phyloP scores from a whole-genome alignment of 495 filamentous ascomycete species.

The Penicillium pulvis region DNA sequence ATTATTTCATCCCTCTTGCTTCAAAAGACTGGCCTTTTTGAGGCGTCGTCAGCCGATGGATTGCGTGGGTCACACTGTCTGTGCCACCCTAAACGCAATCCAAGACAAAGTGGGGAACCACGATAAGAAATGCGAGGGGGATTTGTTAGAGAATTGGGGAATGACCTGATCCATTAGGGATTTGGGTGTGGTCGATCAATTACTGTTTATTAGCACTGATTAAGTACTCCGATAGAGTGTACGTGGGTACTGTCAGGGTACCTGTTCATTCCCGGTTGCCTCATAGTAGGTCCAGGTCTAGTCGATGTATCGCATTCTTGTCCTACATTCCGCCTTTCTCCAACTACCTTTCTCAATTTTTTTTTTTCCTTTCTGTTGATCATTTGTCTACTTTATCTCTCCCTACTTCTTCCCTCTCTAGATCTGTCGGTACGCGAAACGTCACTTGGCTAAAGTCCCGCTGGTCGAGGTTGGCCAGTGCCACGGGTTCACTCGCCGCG shows the following conservation, averaged over 20 bases:
- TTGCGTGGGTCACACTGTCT: slow-evolving; percentile 20
- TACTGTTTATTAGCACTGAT: too few species aligned
- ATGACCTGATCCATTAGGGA: neutral
- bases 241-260: slow-evolving; percentile 7
- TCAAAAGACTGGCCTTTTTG: neutral
- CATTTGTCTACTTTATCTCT: slow-evolving; percentile 12
- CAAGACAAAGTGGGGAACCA: slow-evolving; percentile 2
- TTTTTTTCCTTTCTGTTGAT: slow-evolving; percentile 12
- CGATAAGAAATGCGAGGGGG: slow-evolving; percentile 8
- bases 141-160: neutral
- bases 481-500: slow-evolving; percentile 29
- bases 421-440: slow-evolving; percentile 7
- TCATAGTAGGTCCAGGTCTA: slow-evolving; percentile 10
- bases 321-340: slow-evolving; percentile 10
- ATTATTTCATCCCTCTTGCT: neutral
- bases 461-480: slow-evolving; percentile 20
- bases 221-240: neutral
- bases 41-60: slow-evolving; percentile 25
- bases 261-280: slow-evolving; percentile 1
- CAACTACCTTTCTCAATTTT: slow-evolving; percentile 14
- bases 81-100: slow-evolving; percentile 17
- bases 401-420: slow-evolving; percentile 4
- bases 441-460: slow-evolving; percentile 19
- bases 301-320: slow-evolving; percentile 21
- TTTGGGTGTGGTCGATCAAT: neutral